Percentiles rank a stretch among this genome's conserved stretches.
Conservation (phyloP, 163 green algal species). For the Volvox carteri region DNA sequence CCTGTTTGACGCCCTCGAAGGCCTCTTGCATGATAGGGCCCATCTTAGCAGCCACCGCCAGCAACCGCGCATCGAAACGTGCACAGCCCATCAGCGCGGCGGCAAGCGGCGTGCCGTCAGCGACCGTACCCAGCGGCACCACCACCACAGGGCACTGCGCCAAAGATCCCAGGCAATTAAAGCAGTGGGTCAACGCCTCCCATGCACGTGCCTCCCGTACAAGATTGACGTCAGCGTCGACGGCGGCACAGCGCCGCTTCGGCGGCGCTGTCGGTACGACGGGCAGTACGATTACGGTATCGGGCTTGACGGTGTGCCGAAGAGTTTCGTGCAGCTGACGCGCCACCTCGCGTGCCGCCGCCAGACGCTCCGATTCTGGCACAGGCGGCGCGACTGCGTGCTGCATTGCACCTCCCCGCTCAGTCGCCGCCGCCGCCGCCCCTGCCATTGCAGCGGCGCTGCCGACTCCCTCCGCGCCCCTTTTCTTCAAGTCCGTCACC, state of each 20-base stretch:
- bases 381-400: neutral
- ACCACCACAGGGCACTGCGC: constrained; percentile 60
- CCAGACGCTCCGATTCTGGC: constrained; percentile 37
- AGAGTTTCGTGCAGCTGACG: constrained; percentile 60
- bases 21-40: constrained; percentile 63
- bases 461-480: neutral
- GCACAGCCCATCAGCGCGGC: constrained; percentile 64
- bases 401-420: neutral
- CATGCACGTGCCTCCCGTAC: constrained; percentile 39
- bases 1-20: constrained; percentile 45
- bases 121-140: constrained; percentile 65
- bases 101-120: constrained; percentile 66
- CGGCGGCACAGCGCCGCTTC: neutral
- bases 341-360: constrained; percentile 50
- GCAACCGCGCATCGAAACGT: constrained; percentile 68
- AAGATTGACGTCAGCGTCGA: neutral
- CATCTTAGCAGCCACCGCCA: constrained; percentile 70
- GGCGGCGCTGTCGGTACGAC: constrained; percentile 59
- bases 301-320: constrained; percentile 65
- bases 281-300: constrained; percentile 74
- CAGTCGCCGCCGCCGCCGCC: neutral
- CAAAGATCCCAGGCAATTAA: constrained; percentile 57
- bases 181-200: constrained; percentile 50
- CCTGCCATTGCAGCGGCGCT: neutral
- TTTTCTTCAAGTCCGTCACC: neutral